Evolutionary conservation across 208 protist species (phyloP).

Genomic region (Endotrypanum monterogeii): DNA sequence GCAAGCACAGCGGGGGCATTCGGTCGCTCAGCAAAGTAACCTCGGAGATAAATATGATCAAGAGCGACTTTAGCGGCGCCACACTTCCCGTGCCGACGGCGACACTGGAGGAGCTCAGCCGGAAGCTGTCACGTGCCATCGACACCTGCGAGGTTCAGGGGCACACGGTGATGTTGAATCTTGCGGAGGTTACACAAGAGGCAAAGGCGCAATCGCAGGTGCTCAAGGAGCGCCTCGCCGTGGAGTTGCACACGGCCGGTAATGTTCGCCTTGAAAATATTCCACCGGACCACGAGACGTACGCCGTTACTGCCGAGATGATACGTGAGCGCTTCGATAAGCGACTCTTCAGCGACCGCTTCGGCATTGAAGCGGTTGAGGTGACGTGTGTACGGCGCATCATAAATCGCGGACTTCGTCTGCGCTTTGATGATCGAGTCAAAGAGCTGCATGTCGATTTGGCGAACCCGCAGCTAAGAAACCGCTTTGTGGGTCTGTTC

Average conservation of each 20-base stretch:
- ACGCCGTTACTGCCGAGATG: slow-evolving; percentile 62
- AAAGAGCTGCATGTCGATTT: slow-evolving; percentile 76
- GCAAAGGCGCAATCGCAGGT: slow-evolving; percentile 29
- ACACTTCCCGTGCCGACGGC: slow-evolving; percentile 3
- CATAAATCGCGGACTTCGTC: slow-evolving; percentile 74
- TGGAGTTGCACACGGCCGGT: slow-evolving; percentile 90
- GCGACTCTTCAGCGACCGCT: slow-evolving; percentile 43
- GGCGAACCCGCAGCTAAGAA: slow-evolving; percentile 60
- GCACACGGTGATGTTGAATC: slow-evolving; percentile 38
- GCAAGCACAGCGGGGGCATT: neutral
- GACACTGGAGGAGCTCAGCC: slow-evolving; percentile 28
- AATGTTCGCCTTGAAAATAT: slow-evolving; percentile 90
- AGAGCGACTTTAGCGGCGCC: neutral
- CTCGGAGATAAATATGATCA: neutral
- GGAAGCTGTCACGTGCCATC: slow-evolving; percentile 50
- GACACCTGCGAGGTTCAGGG: slow-evolving; percentile 69
- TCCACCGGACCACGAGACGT: slow-evolving; percentile 52
- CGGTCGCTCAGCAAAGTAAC: neutral
- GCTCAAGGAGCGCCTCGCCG: slow-evolving; percentile 58
- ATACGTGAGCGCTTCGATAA: slow-evolving; percentile 68
- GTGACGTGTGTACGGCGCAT: slow-evolving; percentile 80
- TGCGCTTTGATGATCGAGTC: slow-evolving; percentile 84
- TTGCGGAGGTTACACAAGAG: slow-evolving; percentile 36
- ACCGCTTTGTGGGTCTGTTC: slow-evolving; percentile 86
- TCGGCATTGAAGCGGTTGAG: slow-evolving; percentile 61